Conservation (phyloP, 495 filamentous ascomycete genomes). For the Hypoxylon crocopeplum region DNA sequence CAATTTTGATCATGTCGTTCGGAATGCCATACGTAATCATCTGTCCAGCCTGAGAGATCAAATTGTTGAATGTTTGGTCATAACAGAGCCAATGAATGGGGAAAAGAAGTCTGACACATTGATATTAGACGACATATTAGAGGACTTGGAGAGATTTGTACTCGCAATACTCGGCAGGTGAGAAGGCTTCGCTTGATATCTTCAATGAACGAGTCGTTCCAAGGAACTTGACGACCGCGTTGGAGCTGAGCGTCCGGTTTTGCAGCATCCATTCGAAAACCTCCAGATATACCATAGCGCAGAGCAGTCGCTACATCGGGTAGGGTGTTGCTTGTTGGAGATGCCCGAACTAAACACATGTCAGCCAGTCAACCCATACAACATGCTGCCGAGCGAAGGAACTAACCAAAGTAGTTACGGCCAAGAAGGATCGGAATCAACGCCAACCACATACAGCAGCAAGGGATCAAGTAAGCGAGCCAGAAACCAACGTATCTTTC, state of each 20-base stretch:
- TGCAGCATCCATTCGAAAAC: constrained; percentile 21
- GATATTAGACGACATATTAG: background rate
- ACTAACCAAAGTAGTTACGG: constrained; percentile 38
- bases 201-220: constrained; percentile 22
- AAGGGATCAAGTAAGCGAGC: constrained; percentile 55
- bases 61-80: constrained; percentile 48
- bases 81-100: constrained; percentile 51
- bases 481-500: constrained; percentile 33
- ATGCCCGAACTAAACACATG: constrained; percentile 9
- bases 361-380: background rate
- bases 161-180: constrained; percentile 17
- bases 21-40: constrained; percentile 58
- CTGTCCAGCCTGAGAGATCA: constrained; percentile 62
- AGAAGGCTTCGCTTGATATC: constrained; percentile 25
- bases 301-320: constrained; percentile 13
- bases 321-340: constrained; percentile 18
- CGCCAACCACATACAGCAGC: background rate
- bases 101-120: constrained; percentile 36
- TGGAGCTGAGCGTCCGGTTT: constrained; percentile 18
- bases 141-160: background rate
- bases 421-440: too few species aligned
- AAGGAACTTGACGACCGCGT: constrained; percentile 11
- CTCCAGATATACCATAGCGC: constrained; percentile 9
- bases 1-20: constrained; percentile 53
- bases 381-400: background rate